Evolutionary conservation across 2,329 filamentous ascomycete species (phyloP).

Genomic region (Didymella pinodella): DNA sequence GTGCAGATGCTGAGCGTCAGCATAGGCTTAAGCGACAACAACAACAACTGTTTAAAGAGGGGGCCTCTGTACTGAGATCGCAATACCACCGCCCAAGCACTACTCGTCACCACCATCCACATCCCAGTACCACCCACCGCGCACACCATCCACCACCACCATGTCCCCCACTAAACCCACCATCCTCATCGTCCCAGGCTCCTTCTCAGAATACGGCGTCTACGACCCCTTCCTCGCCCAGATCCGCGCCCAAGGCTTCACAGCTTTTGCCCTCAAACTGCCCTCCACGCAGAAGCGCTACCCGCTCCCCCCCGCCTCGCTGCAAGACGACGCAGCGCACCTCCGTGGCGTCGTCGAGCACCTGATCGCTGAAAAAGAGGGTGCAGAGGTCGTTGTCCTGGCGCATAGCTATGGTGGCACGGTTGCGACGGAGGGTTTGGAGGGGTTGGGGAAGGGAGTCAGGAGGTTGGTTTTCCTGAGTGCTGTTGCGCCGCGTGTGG

Average conservation of each 20-base stretch:
- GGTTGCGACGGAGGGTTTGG: conserved; percentile 23
- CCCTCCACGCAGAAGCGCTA: conserved; percentile 26
- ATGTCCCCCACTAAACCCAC: conserved; percentile 19
- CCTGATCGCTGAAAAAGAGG: conserved; percentile 32
- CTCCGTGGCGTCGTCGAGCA: conserved; percentile 32
- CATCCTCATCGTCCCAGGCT: conserved; percentile 35
- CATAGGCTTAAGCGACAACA: neutral
- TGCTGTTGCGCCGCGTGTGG: conserved; percentile 24
- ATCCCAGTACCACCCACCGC: no score
- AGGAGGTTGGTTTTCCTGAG: conserved; percentile 28
- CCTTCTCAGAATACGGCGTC: conserved; percentile 23
- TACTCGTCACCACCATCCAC: neutral
- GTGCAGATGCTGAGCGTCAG: conserved; percentile 8
- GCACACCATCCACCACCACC: neutral
- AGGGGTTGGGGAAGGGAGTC: conserved; percentile 5
- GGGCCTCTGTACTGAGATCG: neutral
- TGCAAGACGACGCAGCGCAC: conserved; percentile 39
- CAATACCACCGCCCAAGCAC: neutral
- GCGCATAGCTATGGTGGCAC: conserved; percentile 29
- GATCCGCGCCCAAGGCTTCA: conserved; percentile 22
- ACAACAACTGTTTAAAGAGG: neutral
- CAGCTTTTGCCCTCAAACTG: conserved; percentile 22
- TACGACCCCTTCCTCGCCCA: conserved; percentile 23
- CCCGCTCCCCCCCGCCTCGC: conserved; percentile 25
- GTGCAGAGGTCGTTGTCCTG: conserved; percentile 41